Percentiles rank a stretch among this genome's conserved stretches.
Conservation (phyloP, 1,284 basidiomycete genomes). For the Boletus smithii region DNA sequence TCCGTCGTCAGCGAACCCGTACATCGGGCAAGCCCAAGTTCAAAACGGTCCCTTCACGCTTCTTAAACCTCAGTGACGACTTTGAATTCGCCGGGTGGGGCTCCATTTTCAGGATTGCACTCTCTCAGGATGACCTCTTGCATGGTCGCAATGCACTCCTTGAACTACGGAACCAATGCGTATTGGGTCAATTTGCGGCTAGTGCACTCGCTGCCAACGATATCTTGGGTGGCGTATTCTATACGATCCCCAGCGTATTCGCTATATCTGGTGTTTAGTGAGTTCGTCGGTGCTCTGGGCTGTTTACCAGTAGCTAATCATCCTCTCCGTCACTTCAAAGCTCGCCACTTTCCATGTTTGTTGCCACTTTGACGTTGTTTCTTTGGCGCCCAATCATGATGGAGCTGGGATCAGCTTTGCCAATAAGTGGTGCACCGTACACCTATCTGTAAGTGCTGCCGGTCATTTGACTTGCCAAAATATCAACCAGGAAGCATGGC, state of each 20-base stretch:
- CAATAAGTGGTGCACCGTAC: conserved; percentile 67
- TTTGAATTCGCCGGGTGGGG: conserved; percentile 73
- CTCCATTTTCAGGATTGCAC: conserved; percentile 41
- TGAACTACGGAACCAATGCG: conserved; percentile 32
- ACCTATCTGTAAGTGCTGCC: conserved; percentile 49
- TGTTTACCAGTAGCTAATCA: not conserved
- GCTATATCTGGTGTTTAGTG: conserved; percentile 57
- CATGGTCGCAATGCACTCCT: conserved; percentile 39
- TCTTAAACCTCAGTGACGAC: conserved; percentile 58
- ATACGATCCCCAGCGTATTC: conserved; percentile 64
- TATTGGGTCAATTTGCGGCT: conserved; percentile 55
- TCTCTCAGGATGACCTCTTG: conserved; percentile 38
- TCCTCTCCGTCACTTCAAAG: conserved; percentile 32
- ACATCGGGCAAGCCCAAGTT: conserved; percentile 45
- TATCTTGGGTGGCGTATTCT: conserved; percentile 67
- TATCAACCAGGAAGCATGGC: not conserved
- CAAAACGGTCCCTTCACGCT: conserved; percentile 51
- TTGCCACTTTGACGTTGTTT: conserved; percentile 57
- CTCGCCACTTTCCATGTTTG: conserved; percentile 63
- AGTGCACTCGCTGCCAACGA: conserved; percentile 67
- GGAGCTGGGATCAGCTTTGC: conserved; percentile 63
- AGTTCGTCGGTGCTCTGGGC: conserved; percentile 19
- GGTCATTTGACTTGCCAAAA: not conserved
- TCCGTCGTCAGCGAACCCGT: conserved; percentile 55
- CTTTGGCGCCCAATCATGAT: conserved; percentile 70